These are phyloP conservation scores for Hemileccinum rubropunctum DNA, from an alignment of 768 basidiomycete species.

Conservation along the genomic window DNA sequence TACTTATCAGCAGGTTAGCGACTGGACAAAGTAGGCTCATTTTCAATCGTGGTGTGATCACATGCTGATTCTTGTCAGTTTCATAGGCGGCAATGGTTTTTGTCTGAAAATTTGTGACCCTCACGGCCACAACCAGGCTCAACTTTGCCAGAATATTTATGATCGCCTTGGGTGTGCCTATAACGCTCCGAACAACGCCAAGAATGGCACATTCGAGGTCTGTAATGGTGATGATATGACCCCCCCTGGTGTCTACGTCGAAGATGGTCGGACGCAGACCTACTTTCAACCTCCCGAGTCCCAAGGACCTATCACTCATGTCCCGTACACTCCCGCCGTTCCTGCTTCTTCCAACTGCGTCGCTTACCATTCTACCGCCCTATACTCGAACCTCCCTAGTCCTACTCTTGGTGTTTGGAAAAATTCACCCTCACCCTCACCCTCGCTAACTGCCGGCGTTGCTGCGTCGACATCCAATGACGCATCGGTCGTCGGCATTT, in stretches of 20 bases:
- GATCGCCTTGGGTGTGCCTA: slow-evolving; percentile 74
- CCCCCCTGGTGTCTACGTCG: slow-evolving; percentile 50
- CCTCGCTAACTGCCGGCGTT: slow-evolving; percentile 13
- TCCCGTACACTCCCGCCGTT: slow-evolving; percentile 42
- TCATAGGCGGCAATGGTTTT: slow-evolving; percentile 64
- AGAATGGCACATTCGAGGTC: slow-evolving; percentile 56
- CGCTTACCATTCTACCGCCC: slow-evolving; percentile 33
- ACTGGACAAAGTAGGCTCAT: slow-evolving; percentile 66
- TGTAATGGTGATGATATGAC: slow-evolving; percentile 68
- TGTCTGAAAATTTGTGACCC: slow-evolving; percentile 77
- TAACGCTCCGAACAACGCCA: slow-evolving; percentile 67
- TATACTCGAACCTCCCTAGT: slow-evolving; percentile 32
- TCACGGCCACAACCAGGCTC: slow-evolving; percentile 41
- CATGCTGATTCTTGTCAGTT: slow-evolving; percentile 38
- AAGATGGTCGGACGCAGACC: slow-evolving; percentile 39
- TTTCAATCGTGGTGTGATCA: neutral
- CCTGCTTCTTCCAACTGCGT: slow-evolving; percentile 46
- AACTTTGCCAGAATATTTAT: slow-evolving; percentile 68
- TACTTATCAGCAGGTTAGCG: slow-evolving; percentile 51
- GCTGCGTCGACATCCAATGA: slow-evolving; percentile 15
- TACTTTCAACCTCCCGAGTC: slow-evolving; percentile 50
- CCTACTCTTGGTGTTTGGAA: neutral
- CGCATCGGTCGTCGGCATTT: slow-evolving; percentile 25
- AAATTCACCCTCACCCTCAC: slow-evolving; percentile 14
- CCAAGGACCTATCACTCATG: slow-evolving; percentile 38